phyloP scores from a whole-genome alignment of 1,284 basidiomycete genomes.

The Trichosporon inkin region DNA sequence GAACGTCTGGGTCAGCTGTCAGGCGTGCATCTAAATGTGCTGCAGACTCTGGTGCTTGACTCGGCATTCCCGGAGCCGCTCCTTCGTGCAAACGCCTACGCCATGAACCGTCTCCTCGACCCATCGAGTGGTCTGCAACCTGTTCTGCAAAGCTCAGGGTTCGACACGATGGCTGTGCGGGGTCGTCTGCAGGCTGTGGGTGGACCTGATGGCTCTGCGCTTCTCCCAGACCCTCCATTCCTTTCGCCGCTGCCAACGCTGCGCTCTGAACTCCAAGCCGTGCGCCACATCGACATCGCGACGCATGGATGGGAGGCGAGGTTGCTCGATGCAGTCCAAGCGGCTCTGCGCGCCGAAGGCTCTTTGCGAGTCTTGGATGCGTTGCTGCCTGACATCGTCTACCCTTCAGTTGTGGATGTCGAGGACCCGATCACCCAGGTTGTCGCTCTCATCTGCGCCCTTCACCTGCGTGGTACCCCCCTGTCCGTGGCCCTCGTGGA shows the following conservation, averaged over 20 bases:
- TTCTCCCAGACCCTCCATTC: slow-evolving; percentile 2
- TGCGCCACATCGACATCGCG: slow-evolving; percentile 26
- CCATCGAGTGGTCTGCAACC: slow-evolving; percentile 30
- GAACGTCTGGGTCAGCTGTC: slow-evolving; percentile 42
- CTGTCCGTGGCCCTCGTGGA: slow-evolving; percentile 17
- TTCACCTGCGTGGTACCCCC: slow-evolving; percentile 12
- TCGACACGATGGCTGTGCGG: slow-evolving; percentile 32
- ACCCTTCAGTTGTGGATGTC: slow-evolving; percentile 14
- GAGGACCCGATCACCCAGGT: slow-evolving; percentile 15
- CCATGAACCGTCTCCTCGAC: slow-evolving; percentile 32
- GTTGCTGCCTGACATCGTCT: slow-evolving; percentile 20
- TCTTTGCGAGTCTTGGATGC: slow-evolving; percentile 16
- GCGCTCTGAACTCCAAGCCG: slow-evolving; percentile 22
- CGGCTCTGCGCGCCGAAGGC: slow-evolving; percentile 16
- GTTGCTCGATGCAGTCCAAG: slow-evolving; percentile 17
- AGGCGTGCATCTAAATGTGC: slow-evolving; percentile 43
- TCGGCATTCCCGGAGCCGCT: slow-evolving; percentile 39
- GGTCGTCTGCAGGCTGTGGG: slow-evolving; percentile 27
- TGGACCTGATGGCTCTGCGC: slow-evolving; percentile 1
- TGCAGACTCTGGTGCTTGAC: slow-evolving; percentile 42
- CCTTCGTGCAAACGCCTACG: slow-evolving; percentile 31
- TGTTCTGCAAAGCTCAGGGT: slow-evolving; percentile 39
- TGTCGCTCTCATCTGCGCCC: slow-evolving; percentile 11
- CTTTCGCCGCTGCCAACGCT: slow-evolving; percentile 12
- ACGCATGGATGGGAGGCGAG: slow-evolving; percentile 20